Conservation (phyloP, 129 eudicot genomes). For the Tagetes erecta region DNA sequence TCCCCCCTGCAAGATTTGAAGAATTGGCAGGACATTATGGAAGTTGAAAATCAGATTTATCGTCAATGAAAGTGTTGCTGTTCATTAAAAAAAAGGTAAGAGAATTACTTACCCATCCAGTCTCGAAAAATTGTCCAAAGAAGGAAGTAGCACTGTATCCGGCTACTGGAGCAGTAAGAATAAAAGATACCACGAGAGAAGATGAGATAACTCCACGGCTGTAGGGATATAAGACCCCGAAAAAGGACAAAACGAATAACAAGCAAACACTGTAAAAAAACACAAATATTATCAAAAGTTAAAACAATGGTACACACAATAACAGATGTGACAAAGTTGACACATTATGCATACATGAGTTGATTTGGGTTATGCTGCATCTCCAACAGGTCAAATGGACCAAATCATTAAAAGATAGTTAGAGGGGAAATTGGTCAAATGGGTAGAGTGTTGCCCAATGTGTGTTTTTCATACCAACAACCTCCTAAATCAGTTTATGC, state of each 20-base stretch:
- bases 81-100: not conserved
- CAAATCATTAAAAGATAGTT: not conserved
- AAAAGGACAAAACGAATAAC: conserved; percentile 58
- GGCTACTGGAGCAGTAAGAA: conserved; percentile 62
- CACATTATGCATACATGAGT: not conserved
- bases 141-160: conserved; percentile 79
- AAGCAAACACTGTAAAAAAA: conserved; percentile 46
- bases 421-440: not conserved
- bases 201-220: conserved; percentile 64
- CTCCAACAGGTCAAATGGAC: not conserved
- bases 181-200: conserved; percentile 52
- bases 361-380: not conserved
- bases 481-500: not conserved
- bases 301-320: not conserved
- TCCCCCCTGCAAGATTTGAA: not conserved
- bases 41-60: not conserved
- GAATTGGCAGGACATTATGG: not conserved
- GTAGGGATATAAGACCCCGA: conserved; percentile 69
- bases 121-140: conserved; percentile 61
- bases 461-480: not conserved
- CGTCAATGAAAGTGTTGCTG: conserved; percentile 1
- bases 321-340: not conserved
- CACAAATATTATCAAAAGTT: conserved; percentile 14
- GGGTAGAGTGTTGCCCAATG: not conserved
- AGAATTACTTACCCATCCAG: conserved; percentile 69